Evolutionary conservation across 2,329 filamentous ascomycete genomes (phyloP).

Genomic region (Penicillium sumatraense): DNA sequence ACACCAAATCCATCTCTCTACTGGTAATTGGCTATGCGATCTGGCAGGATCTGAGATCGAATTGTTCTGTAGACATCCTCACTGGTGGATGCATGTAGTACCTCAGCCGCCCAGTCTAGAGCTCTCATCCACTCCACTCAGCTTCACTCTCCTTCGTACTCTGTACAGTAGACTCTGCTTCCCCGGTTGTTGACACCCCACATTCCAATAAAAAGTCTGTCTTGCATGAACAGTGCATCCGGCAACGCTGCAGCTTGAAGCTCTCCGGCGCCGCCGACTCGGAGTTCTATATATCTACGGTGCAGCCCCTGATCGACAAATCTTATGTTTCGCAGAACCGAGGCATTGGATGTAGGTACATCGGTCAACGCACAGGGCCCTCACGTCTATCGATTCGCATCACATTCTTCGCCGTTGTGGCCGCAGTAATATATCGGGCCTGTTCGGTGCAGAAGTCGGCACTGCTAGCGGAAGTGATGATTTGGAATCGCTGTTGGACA

Average conservation of each 20-base stretch:
- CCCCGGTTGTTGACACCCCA: constrained; percentile 16
- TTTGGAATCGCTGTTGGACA: background rate
- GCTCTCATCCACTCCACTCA: background rate
- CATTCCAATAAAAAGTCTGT: constrained; percentile 31
- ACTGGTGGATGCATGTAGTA: background rate
- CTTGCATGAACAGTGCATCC: constrained; percentile 28
- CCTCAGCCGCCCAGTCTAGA: background rate
- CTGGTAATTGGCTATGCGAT: background rate
- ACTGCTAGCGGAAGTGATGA: background rate
- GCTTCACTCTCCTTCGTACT: background rate
- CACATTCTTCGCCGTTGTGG: constrained; percentile 24
- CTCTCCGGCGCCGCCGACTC: constrained; percentile 14
- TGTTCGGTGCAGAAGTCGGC: too few relatives aligned
- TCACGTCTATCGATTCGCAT: constrained; percentile 20
- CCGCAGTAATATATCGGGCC: too few relatives aligned
- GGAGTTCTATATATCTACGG: constrained; percentile 24
- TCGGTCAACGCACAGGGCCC: constrained; percentile 8
- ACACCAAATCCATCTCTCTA: background rate
- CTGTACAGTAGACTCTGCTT: background rate
- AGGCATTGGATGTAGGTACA: constrained; percentile 10
- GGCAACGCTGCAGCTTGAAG: constrained; percentile 12
- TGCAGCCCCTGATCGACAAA: constrained; percentile 25
- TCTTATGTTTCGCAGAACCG: background rate
- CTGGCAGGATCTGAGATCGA: constrained; percentile 2
- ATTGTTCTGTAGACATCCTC: background rate